Conservation (phyloP, 768 basidiomycete genomes). For the Crepidotus variabilis region DNA sequence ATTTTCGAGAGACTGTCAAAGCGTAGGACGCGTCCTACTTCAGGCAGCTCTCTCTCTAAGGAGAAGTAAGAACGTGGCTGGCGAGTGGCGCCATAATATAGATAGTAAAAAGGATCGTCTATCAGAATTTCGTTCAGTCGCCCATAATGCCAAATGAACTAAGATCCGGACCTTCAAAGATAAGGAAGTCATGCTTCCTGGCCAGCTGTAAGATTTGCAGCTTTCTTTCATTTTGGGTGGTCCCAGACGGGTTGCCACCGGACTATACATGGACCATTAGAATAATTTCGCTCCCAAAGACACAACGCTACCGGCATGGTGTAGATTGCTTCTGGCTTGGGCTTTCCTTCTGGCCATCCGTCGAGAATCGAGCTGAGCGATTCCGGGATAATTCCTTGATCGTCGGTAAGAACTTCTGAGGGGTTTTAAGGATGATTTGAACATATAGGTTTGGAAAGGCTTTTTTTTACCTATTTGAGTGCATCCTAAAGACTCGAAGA, state of each 20-base stretch:
- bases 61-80: slow-evolving; percentile 78
- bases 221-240: slow-evolving; percentile 67
- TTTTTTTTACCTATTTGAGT: slow-evolving; percentile 60
- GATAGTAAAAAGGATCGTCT: slow-evolving; percentile 80
- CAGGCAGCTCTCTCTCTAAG: slow-evolving; percentile 64
- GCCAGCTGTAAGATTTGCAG: slow-evolving; percentile 70
- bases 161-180: slow-evolving; percentile 72
- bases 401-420: slow-evolving; percentile 76
- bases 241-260: slow-evolving; percentile 86
- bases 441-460: too few relatives aligned
- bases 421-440: too few relatives aligned
- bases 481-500: slow-evolving; percentile 52
- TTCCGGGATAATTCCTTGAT: slow-evolving; percentile 58
- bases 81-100: slow-evolving; percentile 67
- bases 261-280: slow-evolving; percentile 42
- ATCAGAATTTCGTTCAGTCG: slow-evolving; percentile 1
- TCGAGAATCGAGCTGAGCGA: slow-evolving; percentile 63
- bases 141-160: not conserved
- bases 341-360: slow-evolving; percentile 69
- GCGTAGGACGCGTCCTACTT: slow-evolving; percentile 76
- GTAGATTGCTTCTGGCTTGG: slow-evolving; percentile 76
- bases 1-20: slow-evolving; percentile 92
- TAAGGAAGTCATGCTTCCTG: slow-evolving; percentile 69
- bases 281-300: not conserved
- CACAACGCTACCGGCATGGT: slow-evolving; percentile 60